Conservation (phyloP, 148 eudicot species). For the Fallopia convolvulus region DNA sequence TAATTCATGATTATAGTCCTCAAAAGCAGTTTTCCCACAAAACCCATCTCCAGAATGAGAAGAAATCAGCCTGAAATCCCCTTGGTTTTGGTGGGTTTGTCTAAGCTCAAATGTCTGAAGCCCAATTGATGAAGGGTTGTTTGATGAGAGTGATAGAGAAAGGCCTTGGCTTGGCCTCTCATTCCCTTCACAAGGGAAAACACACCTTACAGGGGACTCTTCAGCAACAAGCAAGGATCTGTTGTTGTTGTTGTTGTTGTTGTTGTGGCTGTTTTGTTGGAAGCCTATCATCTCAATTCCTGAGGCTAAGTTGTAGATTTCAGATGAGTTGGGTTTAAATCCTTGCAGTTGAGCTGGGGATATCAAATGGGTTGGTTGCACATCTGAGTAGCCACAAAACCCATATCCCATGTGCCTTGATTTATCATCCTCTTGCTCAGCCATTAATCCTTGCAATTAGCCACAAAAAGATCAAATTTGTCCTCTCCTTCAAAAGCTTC, state of each 20-base stretch:
- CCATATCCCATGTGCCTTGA: conserved; percentile 14
- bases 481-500: not conserved
- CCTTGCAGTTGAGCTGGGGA: not conserved
- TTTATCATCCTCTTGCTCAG: conserved; percentile 21
- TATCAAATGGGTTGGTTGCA: not conserved
- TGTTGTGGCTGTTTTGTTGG: not conserved
- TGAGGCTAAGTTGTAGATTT: conserved; percentile 8
- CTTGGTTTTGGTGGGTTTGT: conserved; percentile 12
- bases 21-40: conserved; percentile 13
- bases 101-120: conserved; percentile 66
- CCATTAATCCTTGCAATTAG: too few species aligned
- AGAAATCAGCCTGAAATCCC: conserved; percentile 27
- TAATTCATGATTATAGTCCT: conserved; percentile 17
- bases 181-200: conserved; percentile 72
- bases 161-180: conserved; percentile 96
- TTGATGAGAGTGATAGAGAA: conserved; percentile 67
- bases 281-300: conserved; percentile 13
- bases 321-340: not conserved
- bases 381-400: not conserved
- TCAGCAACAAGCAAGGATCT: not conserved
- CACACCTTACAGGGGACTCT: conserved; percentile 45
- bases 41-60: conserved; percentile 22
- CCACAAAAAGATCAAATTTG: not conserved
- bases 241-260: conserved; percentile 2
- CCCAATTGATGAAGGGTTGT: conserved; percentile 67